Evolutionary conservation across 2,329 filamentous ascomycete genomes (phyloP).

Genomic region (Geosmithia flava): DNA sequence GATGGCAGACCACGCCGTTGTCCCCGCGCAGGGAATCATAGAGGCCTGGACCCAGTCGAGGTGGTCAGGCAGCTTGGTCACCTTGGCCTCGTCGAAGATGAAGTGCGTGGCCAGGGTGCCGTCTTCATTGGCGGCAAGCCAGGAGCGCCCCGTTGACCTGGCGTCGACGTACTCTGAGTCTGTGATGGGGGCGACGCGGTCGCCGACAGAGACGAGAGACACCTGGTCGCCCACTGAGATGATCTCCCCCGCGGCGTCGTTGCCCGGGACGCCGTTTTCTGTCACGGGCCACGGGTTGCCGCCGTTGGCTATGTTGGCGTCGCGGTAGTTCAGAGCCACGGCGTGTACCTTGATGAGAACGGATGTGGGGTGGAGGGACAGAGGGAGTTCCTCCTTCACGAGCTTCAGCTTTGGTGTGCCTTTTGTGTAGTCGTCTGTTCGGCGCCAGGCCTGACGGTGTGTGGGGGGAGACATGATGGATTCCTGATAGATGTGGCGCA

Average conservation of each 20-base stretch:
- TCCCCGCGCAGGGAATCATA: slow-evolving; percentile 28
- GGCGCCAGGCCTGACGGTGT: slow-evolving; percentile 10
- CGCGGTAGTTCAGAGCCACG: slow-evolving; percentile 20
- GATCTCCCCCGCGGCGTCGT: slow-evolving; percentile 28
- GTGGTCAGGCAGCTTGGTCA: slow-evolving; percentile 21
- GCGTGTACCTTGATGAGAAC: slow-evolving; percentile 14
- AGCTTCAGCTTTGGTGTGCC: slow-evolving; percentile 19
- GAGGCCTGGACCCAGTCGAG: slow-evolving; percentile 21
- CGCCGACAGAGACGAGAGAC: slow-evolving; percentile 15
- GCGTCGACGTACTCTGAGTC: slow-evolving; percentile 25
- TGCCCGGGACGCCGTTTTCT: slow-evolving; percentile 16
- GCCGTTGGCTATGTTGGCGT: slow-evolving; percentile 22
- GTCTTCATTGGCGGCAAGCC: slow-evolving; percentile 30
- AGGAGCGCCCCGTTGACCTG: slow-evolving; percentile 20
- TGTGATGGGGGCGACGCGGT: slow-evolving; percentile 23
- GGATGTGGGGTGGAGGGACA: slow-evolving; percentile 7
- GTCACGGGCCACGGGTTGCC: slow-evolving; percentile 27
- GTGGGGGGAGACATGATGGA: background rate
- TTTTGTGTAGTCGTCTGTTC: slow-evolving; percentile 15
- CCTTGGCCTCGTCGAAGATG: slow-evolving; percentile 22
- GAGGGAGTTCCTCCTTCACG: slow-evolving; percentile 17
- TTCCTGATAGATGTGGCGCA: too few relatives aligned
- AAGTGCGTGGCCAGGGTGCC: slow-evolving; percentile 27
- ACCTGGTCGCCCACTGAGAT: slow-evolving; percentile 22
- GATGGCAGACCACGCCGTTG: slow-evolving; percentile 31